Base-by-base conservation (phyloP, 2,329 filamentous ascomycete species). In the Aspergillus sp. region DNA sequence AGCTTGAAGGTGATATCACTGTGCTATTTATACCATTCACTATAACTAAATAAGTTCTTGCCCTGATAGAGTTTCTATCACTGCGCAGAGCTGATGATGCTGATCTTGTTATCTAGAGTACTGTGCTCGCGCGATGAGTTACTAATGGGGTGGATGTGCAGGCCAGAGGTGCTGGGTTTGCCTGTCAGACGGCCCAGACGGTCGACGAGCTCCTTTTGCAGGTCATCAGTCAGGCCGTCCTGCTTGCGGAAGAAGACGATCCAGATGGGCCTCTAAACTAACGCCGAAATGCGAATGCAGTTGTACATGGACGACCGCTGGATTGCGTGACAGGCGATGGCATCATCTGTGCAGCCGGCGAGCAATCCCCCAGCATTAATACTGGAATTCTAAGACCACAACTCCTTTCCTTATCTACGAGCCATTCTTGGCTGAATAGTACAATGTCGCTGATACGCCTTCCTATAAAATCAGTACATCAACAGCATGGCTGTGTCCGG, bases 171-270 rank as follows among this genome's bases (percentile, higher is more conserved):
- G 54, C 67, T 71, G 4, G 79, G 79, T 64, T 81, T 80, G 54
- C 78, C 78, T 5, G 76, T 74, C 11, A 81, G 71, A 57, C 78
- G 71, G 13, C 79, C 79, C 0, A 81, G 74, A 13, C 78, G 73
- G 55, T 83, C 80, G 45, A 77, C 76, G 13, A 84, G 76, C 17
- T 78, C 68, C 69, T 85, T 85, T 61, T 84, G 81, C 13, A 80
- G 71, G 4, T 80, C 74, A 43, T 82, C 75, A 48, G 73, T 76
- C 12, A 84, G 70, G 36, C 75, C 73, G 62, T 80, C 73, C 59
- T 84, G 81, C 44, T 77, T 76, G 45, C 81, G 78, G 70, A 83
- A 82, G 70, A 83, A 83, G 17, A 83, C 78, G 0, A 84, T 80
- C 15, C 13, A 17, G 34, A 4, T 45, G 9, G 5, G 9, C 15